Conservation (phyloP, 257 asterid species). For the Capsicum rhomboideum region DNA sequence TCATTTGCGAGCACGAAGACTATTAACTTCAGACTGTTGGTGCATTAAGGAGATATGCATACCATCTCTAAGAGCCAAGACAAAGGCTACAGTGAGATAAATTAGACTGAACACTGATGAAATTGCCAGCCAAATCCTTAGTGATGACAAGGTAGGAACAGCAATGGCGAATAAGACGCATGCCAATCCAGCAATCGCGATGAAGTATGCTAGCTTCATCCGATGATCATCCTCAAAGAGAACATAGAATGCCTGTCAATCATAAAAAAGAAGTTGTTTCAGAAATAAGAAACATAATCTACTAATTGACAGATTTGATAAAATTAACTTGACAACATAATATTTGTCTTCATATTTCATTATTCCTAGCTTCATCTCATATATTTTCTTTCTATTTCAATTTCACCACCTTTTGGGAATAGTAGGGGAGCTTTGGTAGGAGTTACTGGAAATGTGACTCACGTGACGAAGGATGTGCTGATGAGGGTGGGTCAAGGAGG, state of each 20-base stretch:
- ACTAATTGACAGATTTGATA: background rate
- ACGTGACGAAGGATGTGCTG: background rate
- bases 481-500: background rate
- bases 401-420: background rate
- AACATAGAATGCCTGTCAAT: conserved; percentile 62
- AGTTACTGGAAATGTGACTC: background rate
- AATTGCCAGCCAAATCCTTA: conserved; percentile 67
- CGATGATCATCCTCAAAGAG: conserved; percentile 50
- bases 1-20: background rate
- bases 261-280: background rate
- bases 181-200: conserved; percentile 61
- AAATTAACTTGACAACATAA: background rate
- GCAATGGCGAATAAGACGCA: conserved; percentile 72
- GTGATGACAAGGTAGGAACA: conserved; percentile 80
- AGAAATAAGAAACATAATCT: background rate
- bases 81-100: conserved; percentile 51
- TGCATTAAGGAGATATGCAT: conserved; percentile 4
- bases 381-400: background rate
- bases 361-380: background rate
- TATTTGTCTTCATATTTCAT: background rate
- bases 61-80: conserved; percentile 79
- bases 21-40: background rate
- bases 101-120: conserved; percentile 66
- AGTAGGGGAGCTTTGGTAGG: background rate
- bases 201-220: conserved; percentile 73